Evolutionary conservation across 495 filamentous ascomycete genomes (phyloP), one percentile per base, ranked within the genome.

Genomic region (Terfezia boudieri): DNA sequence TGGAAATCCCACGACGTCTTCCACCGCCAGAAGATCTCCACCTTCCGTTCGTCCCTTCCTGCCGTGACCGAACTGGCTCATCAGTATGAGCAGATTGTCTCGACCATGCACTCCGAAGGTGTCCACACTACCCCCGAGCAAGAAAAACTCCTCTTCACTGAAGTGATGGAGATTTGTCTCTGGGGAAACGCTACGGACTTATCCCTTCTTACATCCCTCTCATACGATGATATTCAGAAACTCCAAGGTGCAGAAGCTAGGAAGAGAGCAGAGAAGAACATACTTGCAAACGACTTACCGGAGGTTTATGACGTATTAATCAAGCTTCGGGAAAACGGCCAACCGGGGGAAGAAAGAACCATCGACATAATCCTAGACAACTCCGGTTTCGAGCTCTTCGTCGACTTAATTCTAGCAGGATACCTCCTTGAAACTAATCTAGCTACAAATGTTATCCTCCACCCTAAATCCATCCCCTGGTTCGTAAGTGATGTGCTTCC

Each of bases 131-230:
- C 67, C n/a, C 35, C 70, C 14, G 67, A 75, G 53, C 68, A 82
- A 58, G 82, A 92, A 57, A 74, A 76, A 58, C 64, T 87, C 0
- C 67, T 95, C 16, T 98, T 98, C 67, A 75, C 71, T 3, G 90
- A 95, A 66, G 93, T 96, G 82, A 88, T 80, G 68, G 86, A 95
- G 70, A 90, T 95, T 58, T 95, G 90, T 62, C 75, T 96, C 17
- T 96, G 90, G 90, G 92, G 90, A 9, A 95, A 98, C 67, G 90
- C 92, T 5, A 96, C 89, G 0, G 92, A 96, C 60, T 74, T 96
- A 16, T 93, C 85, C 0, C 81, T 96, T 43, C 71, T 96, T 38
- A 94, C 87, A 0, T 83, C 77, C 57, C 76, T 96, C 53, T 83
- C 84, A 2, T 95, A 94, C 67, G 86, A 92, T 57, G 90, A 95